These are phyloP conservation scores for Nicotiana noctiflora DNA, from an alignment of 257 asterid species.

Conservation along the genomic window DNA sequence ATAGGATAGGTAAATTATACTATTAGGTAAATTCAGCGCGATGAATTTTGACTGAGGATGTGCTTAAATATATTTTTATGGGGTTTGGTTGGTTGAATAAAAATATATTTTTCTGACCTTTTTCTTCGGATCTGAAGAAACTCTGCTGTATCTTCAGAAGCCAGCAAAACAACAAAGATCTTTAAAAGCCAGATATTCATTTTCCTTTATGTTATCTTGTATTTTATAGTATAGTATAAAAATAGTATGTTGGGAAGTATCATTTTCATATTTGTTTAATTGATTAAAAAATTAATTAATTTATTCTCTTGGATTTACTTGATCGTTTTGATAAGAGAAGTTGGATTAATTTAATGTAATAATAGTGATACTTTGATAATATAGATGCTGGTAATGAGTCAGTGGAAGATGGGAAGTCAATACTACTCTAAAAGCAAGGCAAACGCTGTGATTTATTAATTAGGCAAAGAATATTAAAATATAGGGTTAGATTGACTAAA, in stretches of 20 bases:
- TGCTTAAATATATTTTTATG: too few species aligned
- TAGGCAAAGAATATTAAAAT: neutral
- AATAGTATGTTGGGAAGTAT: neutral
- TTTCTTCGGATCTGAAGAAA: conserved; percentile 87
- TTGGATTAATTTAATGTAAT: conserved; percentile 26
- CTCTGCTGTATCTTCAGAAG: conserved; percentile 48
- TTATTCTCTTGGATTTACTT: conserved; percentile 50
- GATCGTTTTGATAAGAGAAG: conserved; percentile 27
- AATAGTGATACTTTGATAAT: conserved; percentile 26
- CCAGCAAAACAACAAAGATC: conserved; percentile 62
- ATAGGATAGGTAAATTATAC: rapidly evolving
- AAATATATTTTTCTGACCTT: conserved; percentile 33
- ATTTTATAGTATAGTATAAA: conserved; percentile 2
- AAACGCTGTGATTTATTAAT: conserved; percentile 8
- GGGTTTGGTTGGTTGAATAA: conserved; percentile 6
- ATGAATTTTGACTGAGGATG: too few species aligned
- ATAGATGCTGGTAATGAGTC: conserved; percentile 31
- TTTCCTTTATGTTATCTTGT: neutral
- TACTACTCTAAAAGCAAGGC: conserved; percentile 48
- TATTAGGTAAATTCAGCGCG: rapidly evolving
- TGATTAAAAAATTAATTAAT: conserved; percentile 36
- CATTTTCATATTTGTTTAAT: conserved; percentile 17
- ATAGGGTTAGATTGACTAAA: conserved; percentile 13
- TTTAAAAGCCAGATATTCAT: conserved; percentile 35
- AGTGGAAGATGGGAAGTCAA: conserved; percentile 41